Conservation (phyloP, 1,284 basidiomycete species). For the Grifola frondosa region DNA sequence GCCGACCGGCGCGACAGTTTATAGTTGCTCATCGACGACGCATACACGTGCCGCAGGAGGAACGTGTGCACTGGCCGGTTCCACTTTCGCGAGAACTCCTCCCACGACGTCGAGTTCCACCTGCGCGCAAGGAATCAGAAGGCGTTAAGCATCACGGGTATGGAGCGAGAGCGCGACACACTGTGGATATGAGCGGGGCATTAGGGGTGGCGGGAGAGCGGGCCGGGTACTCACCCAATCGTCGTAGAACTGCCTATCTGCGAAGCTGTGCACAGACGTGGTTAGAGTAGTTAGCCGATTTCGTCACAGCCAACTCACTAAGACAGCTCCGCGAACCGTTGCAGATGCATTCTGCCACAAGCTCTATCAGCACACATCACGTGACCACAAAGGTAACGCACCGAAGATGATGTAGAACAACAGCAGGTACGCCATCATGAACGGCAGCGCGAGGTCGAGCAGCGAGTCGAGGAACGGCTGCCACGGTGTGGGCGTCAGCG, state of each 20-base stretch:
- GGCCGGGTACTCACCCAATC: constrained; percentile 70
- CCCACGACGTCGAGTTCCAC: constrained; percentile 98
- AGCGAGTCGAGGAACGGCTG: constrained; percentile 78
- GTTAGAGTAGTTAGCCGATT: background rate
- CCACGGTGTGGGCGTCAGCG: constrained; percentile 69
- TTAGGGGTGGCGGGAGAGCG: background rate
- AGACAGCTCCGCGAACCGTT: constrained; percentile 94
- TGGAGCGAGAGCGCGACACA: background rate
- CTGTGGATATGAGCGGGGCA: background rate
- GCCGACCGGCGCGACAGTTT: constrained; percentile 75
- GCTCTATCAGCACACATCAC: constrained; percentile 5
- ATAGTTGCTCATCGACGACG: constrained; percentile 79
- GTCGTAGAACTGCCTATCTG: constrained; percentile 95
- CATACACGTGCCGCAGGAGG: constrained; percentile 93
- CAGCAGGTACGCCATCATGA: constrained; percentile 83
- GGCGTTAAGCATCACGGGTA: too few relatives aligned
- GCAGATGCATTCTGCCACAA: constrained; percentile 81
- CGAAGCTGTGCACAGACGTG: constrained; percentile 62
- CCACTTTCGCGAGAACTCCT: constrained; percentile 96
- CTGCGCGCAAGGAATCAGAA: too few relatives aligned
- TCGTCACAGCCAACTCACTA: constrained; percentile 49
- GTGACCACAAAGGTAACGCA: constrained; percentile 32
- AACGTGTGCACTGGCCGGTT: constrained; percentile 92
- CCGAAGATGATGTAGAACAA: constrained; percentile 86
- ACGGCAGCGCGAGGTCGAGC: constrained; percentile 88